phyloP scores from a whole-genome alignment of 2,329 filamentous ascomycete genomes.

The Raffaelea arxii region DNA sequence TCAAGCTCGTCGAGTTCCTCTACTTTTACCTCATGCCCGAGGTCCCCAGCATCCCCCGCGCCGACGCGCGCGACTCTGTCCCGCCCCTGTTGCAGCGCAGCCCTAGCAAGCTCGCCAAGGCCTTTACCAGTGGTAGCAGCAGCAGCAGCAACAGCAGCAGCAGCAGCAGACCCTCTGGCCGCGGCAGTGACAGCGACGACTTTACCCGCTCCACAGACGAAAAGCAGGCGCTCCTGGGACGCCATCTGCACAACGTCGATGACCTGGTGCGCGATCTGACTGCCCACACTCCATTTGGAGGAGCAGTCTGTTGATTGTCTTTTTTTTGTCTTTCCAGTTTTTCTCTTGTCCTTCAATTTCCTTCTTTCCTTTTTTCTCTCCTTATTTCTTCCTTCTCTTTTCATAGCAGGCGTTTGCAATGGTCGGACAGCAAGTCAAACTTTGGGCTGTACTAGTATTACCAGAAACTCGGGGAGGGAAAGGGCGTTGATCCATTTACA shows the following conservation, averaged over 20 bases:
- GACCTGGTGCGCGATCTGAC: slow-evolving; percentile 77
- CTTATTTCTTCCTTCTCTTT: neutral
- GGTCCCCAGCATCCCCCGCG: slow-evolving; percentile 47
- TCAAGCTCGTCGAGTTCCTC: slow-evolving; percentile 92
- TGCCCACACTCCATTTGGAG: slow-evolving; percentile 66
- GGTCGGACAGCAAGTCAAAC: no score
- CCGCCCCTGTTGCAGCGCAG: slow-evolving; percentile 52
- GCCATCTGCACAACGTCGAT: slow-evolving; percentile 73
- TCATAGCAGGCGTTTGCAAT: slow-evolving; percentile 3
- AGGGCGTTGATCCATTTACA: neutral
- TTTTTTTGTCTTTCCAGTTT: neutral
- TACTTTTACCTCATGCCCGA: slow-evolving; percentile 99
- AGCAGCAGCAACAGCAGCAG: slow-evolving; percentile 18
- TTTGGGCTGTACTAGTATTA: no score
- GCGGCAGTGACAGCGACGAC: slow-evolving; percentile 15
- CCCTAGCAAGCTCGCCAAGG: slow-evolving; percentile 56
- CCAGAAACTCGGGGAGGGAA: no score
- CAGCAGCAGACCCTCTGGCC: slow-evolving; percentile 5
- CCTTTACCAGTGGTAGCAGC: slow-evolving; percentile 34
- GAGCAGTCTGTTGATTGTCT: slow-evolving; percentile 37
- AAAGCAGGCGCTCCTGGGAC: slow-evolving; percentile 69
- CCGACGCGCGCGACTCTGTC: slow-evolving; percentile 25
- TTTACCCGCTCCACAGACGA: slow-evolving; percentile 62
- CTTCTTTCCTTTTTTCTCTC: neutral
- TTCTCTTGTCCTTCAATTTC: neutral